These are phyloP conservation scores for Venturia nashicola DNA, from an alignment of 2,329 filamentous ascomycete species.

Conservation along the genomic window DNA sequence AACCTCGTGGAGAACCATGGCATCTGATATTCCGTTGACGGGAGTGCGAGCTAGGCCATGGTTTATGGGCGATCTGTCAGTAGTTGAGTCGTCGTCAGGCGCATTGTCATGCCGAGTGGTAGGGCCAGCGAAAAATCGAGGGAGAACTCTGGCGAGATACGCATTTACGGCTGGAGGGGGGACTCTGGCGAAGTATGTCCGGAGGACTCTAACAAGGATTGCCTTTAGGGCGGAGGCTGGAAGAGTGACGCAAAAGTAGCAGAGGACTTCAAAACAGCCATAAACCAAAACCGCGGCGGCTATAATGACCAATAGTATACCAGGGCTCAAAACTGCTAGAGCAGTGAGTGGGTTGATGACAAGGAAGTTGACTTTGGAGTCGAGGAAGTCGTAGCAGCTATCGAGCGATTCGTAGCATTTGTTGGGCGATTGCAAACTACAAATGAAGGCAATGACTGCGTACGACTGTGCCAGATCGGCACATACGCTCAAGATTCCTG, in stretches of 20 bases:
- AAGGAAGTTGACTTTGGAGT: too few relatives aligned
- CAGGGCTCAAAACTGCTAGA: too few relatives aligned
- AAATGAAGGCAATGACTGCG: too few relatives aligned
- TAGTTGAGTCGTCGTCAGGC: neutral
- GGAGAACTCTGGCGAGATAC: neutral
- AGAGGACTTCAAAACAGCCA: neutral
- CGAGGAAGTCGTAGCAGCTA: neutral
- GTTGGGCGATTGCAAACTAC: too few relatives aligned
- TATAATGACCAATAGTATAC: neutral
- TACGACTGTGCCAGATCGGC: too few relatives aligned
- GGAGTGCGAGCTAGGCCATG: too few relatives aligned
- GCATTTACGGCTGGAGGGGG: too few relatives aligned
- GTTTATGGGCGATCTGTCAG: too few relatives aligned
- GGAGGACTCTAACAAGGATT: neutral
- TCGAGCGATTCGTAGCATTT: neutral
- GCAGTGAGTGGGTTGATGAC: too few relatives aligned
- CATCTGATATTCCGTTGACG: too few relatives aligned
- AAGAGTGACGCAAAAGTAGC: neutral
- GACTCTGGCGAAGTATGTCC: neutral
- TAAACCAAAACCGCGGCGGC: neutral
- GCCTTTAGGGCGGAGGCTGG: neutral
- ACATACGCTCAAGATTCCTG: too few relatives aligned
- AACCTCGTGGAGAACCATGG: too few relatives aligned
- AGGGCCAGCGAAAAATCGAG: neutral
- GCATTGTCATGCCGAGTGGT: neutral